Evolutionary conservation across 352 stramenopile genomes (phyloP).

Genomic region (Globisporangium uncinulatum): DNA sequence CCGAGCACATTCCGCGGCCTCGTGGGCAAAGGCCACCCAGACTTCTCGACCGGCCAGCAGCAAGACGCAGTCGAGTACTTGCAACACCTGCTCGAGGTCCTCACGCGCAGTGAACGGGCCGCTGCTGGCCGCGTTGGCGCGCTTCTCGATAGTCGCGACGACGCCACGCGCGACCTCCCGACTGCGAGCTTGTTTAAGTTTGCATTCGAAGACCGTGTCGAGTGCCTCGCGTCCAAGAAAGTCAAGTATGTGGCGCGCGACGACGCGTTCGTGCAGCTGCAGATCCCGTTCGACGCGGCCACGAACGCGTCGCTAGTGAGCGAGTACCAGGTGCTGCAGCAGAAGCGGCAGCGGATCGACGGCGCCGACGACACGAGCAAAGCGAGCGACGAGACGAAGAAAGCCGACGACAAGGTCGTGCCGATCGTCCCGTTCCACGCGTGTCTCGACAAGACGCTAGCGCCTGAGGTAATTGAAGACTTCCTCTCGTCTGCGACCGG

Average conservation of each 20-base stretch:
- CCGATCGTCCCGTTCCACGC: conserved; percentile 92
- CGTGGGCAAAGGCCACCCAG: conserved; percentile 92
- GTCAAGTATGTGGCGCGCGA: conserved; percentile 86
- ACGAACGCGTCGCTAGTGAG: conserved; percentile 83
- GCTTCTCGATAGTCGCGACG: conserved; percentile 30
- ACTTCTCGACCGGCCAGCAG: conserved; percentile 97
- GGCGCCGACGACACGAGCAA: conserved; percentile 14
- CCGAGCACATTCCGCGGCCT: conserved; percentile 93
- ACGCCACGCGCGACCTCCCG: conserved; percentile 30
- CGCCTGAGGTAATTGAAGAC: conserved; percentile 90
- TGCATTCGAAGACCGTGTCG: conserved; percentile 76
- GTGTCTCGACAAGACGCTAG: conserved; percentile 92
- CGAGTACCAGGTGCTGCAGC: conserved; percentile 81
- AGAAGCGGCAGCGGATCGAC: conserved; percentile 86
- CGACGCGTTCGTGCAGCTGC: conserved; percentile 76
- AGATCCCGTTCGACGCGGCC: conserved; percentile 85
- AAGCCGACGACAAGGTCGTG: conserved; percentile 44
- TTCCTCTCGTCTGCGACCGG: conserved; percentile 74
- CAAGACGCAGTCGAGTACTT: conserved; percentile 98
- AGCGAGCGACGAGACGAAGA: conserved; percentile 25
- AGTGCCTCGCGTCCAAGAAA: conserved; percentile 66
- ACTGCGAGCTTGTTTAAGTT: conserved; percentile 94
- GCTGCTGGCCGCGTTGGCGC: conserved; percentile 39
- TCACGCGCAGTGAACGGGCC: conserved; percentile 83
- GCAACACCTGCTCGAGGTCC: conserved; percentile 92